A percentile compares a stretch with the other conserved stretches of the same genome.
Evolutionary conservation across 371 early-diverging fungal species (phyloP).

Genomic region (Mucor velutinosus): DNA sequence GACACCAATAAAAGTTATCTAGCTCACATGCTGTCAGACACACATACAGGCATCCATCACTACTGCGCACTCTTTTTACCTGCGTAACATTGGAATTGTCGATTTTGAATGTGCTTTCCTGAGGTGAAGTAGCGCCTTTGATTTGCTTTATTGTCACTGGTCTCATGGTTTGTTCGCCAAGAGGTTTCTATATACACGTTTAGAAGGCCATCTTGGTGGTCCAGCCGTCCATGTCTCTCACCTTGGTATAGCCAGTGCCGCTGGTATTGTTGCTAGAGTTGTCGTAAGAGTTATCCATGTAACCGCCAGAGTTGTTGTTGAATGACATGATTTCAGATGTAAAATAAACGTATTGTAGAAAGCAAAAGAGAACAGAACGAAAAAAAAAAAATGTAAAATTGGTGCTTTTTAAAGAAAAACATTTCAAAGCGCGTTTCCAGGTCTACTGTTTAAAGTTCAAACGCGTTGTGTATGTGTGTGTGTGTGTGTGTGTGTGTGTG

Average conservation of each 20-base stretch:
- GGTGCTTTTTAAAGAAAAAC: background rate
- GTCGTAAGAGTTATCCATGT: constrained; percentile 12
- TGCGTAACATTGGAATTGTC: constrained; percentile 70
- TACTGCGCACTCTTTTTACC: constrained; percentile 28
- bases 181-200: constrained; percentile 28
- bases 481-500: no score
- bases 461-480: background rate
- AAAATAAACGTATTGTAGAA: background rate
- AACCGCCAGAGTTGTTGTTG: constrained; percentile 9
- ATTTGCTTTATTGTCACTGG: constrained; percentile 80
- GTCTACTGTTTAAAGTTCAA: background rate
- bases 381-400: background rate
- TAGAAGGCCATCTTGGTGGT: background rate
- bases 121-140: constrained; percentile 34
- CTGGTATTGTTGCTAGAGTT: background rate
- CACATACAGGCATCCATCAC: background rate
- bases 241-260: constrained; percentile 4
- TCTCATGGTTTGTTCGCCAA: constrained; percentile 56
- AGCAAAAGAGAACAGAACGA: background rate
- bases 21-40: background rate
- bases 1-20: constrained; percentile 69
- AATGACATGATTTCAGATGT: constrained; percentile 3
- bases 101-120: constrained; percentile 60
- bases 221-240: background rate
- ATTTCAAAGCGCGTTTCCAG: background rate